A percentile compares a stretch with the other conserved stretches of the same genome.
Evolutionary conservation across 1,284 basidiomycete genomes (phyloP).

Genomic region (Ceratobasidium sp.): DNA sequence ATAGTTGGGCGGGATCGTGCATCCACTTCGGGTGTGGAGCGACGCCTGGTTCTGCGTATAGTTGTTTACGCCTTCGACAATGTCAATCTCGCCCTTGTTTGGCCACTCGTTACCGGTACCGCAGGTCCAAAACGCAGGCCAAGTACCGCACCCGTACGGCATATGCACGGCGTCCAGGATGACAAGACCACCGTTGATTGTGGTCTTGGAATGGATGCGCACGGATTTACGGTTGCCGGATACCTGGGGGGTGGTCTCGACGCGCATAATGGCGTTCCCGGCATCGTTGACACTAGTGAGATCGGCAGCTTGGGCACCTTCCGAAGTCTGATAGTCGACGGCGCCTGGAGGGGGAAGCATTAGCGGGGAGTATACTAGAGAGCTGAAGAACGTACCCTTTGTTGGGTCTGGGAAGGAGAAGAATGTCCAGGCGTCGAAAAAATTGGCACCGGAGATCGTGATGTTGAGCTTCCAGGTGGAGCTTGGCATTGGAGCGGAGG

Average conservation of each 20-base stretch:
- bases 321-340: constrained; percentile 36
- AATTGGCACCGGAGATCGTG: constrained; percentile 36
- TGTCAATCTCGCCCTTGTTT: constrained; percentile 47
- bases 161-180: constrained; percentile 90
- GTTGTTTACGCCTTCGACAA: constrained; percentile 46
- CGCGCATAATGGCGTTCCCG: constrained; percentile 48
- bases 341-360: constrained; percentile 12
- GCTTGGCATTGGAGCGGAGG: constrained; percentile 27
- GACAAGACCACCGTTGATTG: constrained; percentile 56
- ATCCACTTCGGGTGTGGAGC: constrained; percentile 45
- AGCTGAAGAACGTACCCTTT: constrained; percentile 25
- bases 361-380: constrained; percentile 1
- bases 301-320: constrained; percentile 33
- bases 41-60: constrained; percentile 39
- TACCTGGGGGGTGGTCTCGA: constrained; percentile 47
- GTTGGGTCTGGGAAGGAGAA: constrained; percentile 47
- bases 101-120: constrained; percentile 49
- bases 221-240: constrained; percentile 46
- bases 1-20: constrained; percentile 62
- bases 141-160: constrained; percentile 88
- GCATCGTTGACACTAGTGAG: constrained; percentile 40
- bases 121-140: constrained; percentile 64
- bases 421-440: constrained; percentile 48
- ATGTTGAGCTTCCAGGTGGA: constrained; percentile 33
- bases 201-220: constrained; percentile 42